Conservation (phyloP, 306 rosid species). For the Pterocarpus macrocarpus region DNA sequence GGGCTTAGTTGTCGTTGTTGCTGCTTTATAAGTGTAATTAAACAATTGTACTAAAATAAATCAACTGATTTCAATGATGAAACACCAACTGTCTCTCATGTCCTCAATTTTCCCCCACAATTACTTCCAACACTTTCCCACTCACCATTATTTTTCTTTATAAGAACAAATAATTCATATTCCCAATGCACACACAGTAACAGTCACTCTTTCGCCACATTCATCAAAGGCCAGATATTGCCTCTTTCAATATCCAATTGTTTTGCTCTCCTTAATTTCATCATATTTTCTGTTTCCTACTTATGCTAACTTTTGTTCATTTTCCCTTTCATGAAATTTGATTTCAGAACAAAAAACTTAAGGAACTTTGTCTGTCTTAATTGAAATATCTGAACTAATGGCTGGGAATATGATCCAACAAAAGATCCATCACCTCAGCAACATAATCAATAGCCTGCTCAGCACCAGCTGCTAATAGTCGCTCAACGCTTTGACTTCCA, state of each 20-base stretch:
- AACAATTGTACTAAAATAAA: conserved; percentile 1
- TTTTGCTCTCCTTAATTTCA: neutral
- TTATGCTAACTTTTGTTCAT: neutral
- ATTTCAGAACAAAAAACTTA: conserved; percentile 15
- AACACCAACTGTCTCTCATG: neutral
- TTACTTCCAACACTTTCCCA: conserved; percentile 20
- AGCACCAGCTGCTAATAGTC: conserved; percentile 81
- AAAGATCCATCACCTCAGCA: conserved; percentile 72
- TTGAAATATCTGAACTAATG: conserved; percentile 36
- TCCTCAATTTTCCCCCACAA: conserved; percentile 24
- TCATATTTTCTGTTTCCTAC: neutral
- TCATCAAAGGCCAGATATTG: conserved; percentile 12
- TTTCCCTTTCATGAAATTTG: conserved; percentile 25
- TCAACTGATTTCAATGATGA: neutral
- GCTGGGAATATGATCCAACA: conserved; percentile 34
- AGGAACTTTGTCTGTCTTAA: conserved; percentile 27
- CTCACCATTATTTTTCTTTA: neutral
- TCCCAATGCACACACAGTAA: neutral
- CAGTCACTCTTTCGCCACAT: conserved; percentile 31
- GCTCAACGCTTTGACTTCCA: conserved; percentile 75
- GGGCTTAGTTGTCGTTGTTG: neutral
- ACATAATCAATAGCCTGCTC: conserved; percentile 93
- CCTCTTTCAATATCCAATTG: conserved; percentile 27
- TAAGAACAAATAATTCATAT: neutral
- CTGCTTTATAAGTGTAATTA: conserved; percentile 5